Conservation (phyloP, 257 asterid species). For the Rehmannia glutinosa region DNA sequence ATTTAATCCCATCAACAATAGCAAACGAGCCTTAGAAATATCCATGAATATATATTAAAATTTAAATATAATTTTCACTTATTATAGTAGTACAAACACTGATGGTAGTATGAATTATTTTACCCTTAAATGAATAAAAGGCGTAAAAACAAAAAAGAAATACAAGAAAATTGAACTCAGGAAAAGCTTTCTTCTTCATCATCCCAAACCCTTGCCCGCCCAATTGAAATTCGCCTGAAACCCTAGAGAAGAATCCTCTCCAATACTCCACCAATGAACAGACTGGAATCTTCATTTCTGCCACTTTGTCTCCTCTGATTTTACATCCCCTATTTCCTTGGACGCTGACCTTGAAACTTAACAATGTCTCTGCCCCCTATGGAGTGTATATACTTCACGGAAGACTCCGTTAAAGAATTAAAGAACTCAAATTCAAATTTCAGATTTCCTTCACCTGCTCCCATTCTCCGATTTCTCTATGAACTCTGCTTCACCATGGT, state of each 20-base stretch:
- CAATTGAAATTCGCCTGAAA: slow-evolving; percentile 29
- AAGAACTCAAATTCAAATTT: slow-evolving; percentile 58
- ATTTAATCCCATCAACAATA: no score
- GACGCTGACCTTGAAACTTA: neutral
- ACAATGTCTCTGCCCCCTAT: slow-evolving; percentile 65
- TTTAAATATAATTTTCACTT: no score
- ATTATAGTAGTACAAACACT: no score
- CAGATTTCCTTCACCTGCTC: slow-evolving; percentile 58
- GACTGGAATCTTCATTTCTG: slow-evolving; percentile 11
- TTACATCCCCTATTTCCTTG: slow-evolving; percentile 1
- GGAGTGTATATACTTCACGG: slow-evolving; percentile 63
- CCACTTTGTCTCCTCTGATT: slow-evolving; percentile 20
- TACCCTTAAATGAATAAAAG: no score
- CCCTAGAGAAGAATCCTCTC: slow-evolving; percentile 23
- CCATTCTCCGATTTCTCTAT: slow-evolving; percentile 72
- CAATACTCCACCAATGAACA: slow-evolving; percentile 20
- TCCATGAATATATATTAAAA: no score
- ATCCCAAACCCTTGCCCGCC: slow-evolving; percentile 32
- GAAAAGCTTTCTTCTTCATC: slow-evolving; percentile 10
- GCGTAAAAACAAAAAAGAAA: no score
- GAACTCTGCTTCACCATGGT: slow-evolving; percentile 84
- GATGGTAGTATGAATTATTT: no score
- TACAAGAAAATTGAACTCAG: neutral
- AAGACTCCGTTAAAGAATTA: slow-evolving; percentile 64
- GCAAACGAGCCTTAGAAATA: no score